Percentiles rank a stretch among this genome's conserved stretches.
Evolutionary conservation across 164 flowering plant genomes (phyloP).

Genomic region (Protea cynaroides): DNA sequence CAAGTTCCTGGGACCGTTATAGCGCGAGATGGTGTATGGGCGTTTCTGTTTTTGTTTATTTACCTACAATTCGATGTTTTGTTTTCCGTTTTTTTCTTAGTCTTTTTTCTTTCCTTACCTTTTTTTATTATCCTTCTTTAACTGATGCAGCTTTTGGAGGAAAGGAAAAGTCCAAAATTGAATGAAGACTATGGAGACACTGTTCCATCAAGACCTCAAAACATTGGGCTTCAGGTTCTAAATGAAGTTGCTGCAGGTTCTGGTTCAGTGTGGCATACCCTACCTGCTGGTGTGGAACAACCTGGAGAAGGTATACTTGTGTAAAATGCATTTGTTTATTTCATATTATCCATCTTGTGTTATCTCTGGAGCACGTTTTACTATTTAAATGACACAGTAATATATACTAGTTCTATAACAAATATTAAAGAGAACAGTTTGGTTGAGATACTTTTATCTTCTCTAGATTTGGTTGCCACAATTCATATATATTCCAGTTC

Average conservation of each 20-base stretch:
- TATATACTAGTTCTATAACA: too few relatives aligned
- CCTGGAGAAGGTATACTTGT: conserved; percentile 39
- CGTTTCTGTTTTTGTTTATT: conserved; percentile 1
- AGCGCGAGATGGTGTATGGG: conserved; percentile 47
- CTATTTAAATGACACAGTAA: too few relatives aligned
- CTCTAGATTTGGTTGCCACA: too few relatives aligned
- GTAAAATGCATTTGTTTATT: background rate
- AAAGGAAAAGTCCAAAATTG: conserved; percentile 22
- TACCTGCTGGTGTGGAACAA: conserved; percentile 18
- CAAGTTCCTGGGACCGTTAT: conserved; percentile 25
- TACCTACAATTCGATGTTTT: background rate
- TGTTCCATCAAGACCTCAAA: conserved; percentile 65
- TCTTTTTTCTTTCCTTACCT: background rate
- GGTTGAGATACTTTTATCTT: too few relatives aligned
- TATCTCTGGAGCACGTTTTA: background rate
- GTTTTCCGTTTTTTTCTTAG: background rate
- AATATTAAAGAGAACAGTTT: too few relatives aligned
- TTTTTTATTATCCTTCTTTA: background rate
- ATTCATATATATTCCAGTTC: too few relatives aligned
- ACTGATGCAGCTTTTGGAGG: conserved; percentile 35
- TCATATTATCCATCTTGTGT: background rate
- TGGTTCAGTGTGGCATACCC: conserved; percentile 20
- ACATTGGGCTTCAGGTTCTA: conserved; percentile 21
- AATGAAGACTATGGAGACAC: conserved; percentile 80
- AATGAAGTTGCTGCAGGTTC: conserved; percentile 19